A percentile compares a stretch with the other conserved stretches of the same genome.
Conservation (phyloP, 345 rosid species). For the Nasturtium officinale region DNA sequence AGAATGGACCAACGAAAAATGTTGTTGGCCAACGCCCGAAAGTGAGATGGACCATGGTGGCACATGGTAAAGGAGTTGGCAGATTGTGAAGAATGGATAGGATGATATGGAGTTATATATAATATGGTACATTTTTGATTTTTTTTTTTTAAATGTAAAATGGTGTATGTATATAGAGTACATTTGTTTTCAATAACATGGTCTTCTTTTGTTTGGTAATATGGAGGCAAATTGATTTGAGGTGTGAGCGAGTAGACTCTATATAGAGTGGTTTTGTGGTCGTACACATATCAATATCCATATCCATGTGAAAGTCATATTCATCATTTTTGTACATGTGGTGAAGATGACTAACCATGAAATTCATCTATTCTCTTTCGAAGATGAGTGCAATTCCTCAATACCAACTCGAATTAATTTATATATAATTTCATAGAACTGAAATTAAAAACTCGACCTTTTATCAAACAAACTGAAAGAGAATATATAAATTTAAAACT, state of each 20-base stretch:
- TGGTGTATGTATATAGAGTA: conserved; percentile 4
- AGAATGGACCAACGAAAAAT: conserved; percentile 36
- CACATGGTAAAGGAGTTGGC: conserved; percentile 40
- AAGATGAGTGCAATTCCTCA: not conserved
- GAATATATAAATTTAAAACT: no score
- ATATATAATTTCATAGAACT: no score
- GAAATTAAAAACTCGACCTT: no score
- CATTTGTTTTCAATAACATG: conserved; percentile 43
- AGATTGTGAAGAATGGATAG: conserved; percentile 40
- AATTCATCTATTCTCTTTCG: not conserved
- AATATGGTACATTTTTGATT: not conserved
- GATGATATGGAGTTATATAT: conserved; percentile 22
- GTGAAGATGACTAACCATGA: conserved; percentile 34
- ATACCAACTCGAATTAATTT: not conserved
- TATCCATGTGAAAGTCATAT: conserved; percentile 45
- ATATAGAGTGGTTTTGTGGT: conserved; percentile 41
- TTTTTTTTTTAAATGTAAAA: not conserved
- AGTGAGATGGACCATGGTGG: conserved; percentile 33
- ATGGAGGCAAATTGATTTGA: conserved; percentile 31
- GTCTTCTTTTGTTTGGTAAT: conserved; percentile 46
- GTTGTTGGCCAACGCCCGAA: conserved; percentile 38
- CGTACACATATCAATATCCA: conserved; percentile 28
- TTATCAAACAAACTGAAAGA: no score
- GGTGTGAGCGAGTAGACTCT: conserved; percentile 38
- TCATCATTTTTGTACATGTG: conserved; percentile 38